Evolutionary conservation across 495 filamentous ascomycete genomes (phyloP).

Genomic region (Tuber magnatum): DNA sequence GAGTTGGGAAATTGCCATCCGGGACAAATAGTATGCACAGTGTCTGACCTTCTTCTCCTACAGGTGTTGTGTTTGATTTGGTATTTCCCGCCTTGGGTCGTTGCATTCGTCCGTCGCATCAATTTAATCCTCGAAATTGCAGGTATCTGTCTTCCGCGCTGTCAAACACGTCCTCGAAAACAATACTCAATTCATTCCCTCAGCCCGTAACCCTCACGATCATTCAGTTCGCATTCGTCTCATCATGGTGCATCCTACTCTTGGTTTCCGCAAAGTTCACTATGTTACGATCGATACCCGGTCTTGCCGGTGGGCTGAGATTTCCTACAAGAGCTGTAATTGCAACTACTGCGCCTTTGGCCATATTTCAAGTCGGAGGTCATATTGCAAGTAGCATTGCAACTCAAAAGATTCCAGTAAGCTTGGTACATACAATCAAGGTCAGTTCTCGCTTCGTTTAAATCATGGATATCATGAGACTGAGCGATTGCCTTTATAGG

Average conservation of each 20-base stretch:
- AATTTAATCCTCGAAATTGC: slow-evolving; percentile 13
- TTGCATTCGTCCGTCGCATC: slow-evolving; percentile 14
- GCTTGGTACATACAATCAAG: slow-evolving; percentile 96
- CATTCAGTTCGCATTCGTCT: slow-evolving; percentile 91
- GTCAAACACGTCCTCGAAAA: slow-evolving; percentile 95
- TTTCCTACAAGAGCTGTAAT: slow-evolving; percentile 78
- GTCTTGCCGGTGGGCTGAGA: slow-evolving; percentile 73
- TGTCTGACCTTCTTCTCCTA: slow-evolving; percentile 13
- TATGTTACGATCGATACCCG: slow-evolving; percentile 54
- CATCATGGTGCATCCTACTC: slow-evolving; percentile 76
- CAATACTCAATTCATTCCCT: slow-evolving; percentile 87
- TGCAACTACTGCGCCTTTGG: slow-evolving; percentile 75
- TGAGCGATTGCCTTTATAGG: slow-evolving; percentile 41
- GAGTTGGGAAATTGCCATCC: slow-evolving; percentile 44
- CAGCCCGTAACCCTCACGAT: slow-evolving; percentile 89
- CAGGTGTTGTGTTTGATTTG: slow-evolving; percentile 43
- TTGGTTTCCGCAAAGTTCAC: slow-evolving; percentile 60
- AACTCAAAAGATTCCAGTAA: slow-evolving; percentile 89
- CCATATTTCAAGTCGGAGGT: slow-evolving; percentile 85
- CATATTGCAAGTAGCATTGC: slow-evolving; percentile 91
- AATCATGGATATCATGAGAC: background rate
- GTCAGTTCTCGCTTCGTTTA: slow-evolving; percentile 9
- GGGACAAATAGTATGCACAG: slow-evolving; percentile 10
- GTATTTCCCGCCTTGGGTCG: slow-evolving; percentile 45
- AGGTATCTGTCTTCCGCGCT: slow-evolving; percentile 94